Percentiles rank a stretch among this genome's conserved stretches.
Conservation (phyloP, 176 grass and related monocot genomes). For the Aechmea fasciata region DNA sequence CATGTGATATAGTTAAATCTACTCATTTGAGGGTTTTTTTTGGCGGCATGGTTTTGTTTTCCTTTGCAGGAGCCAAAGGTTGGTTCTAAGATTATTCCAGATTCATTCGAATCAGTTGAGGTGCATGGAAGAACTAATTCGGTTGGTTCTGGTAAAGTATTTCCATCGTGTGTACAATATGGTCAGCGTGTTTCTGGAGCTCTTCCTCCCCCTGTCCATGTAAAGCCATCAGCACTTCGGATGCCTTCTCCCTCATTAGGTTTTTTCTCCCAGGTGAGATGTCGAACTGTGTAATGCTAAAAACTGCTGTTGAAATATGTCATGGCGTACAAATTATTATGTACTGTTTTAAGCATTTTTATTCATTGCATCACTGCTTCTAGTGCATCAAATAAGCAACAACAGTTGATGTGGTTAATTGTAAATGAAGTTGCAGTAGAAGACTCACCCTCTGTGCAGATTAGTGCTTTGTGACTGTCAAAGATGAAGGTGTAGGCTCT, state of each 20-base stretch:
- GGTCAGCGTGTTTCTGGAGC: conserved; percentile 17
- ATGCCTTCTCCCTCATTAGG: conserved; percentile 73
- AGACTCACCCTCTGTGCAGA: too few species aligned
- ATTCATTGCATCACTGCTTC: background rate
- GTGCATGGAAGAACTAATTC: conserved; percentile 9
- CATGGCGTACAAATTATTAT: too few species aligned
- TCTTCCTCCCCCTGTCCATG: conserved; percentile 17
- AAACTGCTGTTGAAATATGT: too few species aligned
- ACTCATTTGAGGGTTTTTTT: background rate
- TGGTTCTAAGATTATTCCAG: conserved; percentile 20
- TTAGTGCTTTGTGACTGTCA: too few species aligned
- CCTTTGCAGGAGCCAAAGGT: conserved; percentile 31
- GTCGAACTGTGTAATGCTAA: background rate
- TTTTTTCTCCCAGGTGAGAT: conserved; percentile 59
- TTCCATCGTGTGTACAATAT: conserved; percentile 22
- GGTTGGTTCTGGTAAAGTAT: conserved; percentile 23
- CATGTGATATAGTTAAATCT: background rate
- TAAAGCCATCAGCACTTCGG: conserved; percentile 68
- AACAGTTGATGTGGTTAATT: too few species aligned
- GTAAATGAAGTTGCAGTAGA: too few species aligned
- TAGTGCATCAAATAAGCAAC: background rate
- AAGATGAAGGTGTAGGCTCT: too few species aligned
- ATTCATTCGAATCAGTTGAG: conserved; percentile 1
- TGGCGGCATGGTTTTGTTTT: conserved; percentile 5
- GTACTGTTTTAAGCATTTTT: background rate